Conservation (phyloP, 2,329 filamentous ascomycete genomes). For the Curvularia hawaiiensis region DNA sequence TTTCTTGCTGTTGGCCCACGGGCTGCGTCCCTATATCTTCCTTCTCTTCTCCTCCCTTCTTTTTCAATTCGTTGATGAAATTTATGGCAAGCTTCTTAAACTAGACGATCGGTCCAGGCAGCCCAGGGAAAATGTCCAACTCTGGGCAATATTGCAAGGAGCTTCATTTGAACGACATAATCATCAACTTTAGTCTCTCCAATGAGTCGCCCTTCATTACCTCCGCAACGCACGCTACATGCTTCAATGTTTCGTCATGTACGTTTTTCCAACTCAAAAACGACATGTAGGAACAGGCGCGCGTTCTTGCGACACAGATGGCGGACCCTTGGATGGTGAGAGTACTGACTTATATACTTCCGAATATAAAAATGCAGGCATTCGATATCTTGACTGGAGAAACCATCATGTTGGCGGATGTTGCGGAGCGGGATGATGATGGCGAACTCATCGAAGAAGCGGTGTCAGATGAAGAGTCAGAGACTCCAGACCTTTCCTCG, state of each 20-base stretch:
- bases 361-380: background rate
- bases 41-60: background rate
- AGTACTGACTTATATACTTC: background rate
- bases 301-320: background rate
- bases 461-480: background rate
- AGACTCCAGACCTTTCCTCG: background rate
- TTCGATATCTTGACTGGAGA: background rate
- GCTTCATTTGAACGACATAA: background rate
- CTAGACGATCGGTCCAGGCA: background rate
- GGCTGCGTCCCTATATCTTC: background rate
- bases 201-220: background rate
- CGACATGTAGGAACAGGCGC: background rate
- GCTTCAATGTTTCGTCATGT: background rate
- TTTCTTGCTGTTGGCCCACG: background rate
- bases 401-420: background rate
- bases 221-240: background rate
- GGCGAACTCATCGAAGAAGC: background rate
- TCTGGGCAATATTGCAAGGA: background rate
- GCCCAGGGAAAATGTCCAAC: background rate
- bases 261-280: background rate
- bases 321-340: background rate
- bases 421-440: background rate
- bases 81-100: background rate
- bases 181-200: too few relatives aligned
- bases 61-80: background rate